A percentile compares a stretch with the other conserved stretches of the same genome.
phyloP scores from a whole-genome alignment of 352 stramenopile genomes.

The Globisporangium orthogonon region DNA sequence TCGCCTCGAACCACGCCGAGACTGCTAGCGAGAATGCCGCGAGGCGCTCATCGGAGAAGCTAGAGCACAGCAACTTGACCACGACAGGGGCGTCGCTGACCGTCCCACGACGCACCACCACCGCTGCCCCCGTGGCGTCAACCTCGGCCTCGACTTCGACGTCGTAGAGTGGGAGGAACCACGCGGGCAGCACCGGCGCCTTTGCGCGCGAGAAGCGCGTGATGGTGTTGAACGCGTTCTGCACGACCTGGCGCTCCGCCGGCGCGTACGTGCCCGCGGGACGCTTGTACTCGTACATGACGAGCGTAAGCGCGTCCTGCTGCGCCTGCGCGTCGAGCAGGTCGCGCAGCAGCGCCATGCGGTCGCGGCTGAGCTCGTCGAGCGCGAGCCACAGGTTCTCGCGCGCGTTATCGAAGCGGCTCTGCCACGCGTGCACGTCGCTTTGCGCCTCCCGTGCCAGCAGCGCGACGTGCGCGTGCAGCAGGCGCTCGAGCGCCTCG shows the following conservation, averaged over 20 bases:
- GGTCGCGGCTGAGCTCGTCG: constrained; percentile 5
- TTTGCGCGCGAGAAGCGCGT: constrained; percentile 11
- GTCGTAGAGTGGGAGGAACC: constrained; percentile 7
- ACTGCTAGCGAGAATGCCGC: neutral
- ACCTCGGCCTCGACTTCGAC: neutral
- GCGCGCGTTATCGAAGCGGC: constrained; percentile 9
- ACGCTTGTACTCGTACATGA: constrained; percentile 15
- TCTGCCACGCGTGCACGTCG: constrained; percentile 5
- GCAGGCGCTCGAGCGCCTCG: constrained; percentile 1
- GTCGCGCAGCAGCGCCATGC: constrained; percentile 9
- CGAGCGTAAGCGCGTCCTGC: constrained; percentile 5
- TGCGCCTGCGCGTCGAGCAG: constrained; percentile 2
- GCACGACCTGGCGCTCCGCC: constrained; percentile 3
- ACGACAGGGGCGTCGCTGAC: neutral
- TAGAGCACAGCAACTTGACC: neutral
- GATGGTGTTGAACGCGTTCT: constrained; percentile 15
- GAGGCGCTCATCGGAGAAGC: neutral
- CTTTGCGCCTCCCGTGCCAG: neutral
- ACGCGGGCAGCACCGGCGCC: constrained; percentile 1
- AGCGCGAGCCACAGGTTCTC: constrained; percentile 4
- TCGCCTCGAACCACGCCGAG: neutral
- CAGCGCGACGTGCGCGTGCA: neutral
- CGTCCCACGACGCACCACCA: neutral
- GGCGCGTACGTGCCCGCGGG: neutral
- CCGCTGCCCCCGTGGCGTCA: neutral